These are phyloP conservation scores for Nicotiana obtusifolia DNA, from an alignment of 257 asterid species.

Conservation along the genomic window DNA sequence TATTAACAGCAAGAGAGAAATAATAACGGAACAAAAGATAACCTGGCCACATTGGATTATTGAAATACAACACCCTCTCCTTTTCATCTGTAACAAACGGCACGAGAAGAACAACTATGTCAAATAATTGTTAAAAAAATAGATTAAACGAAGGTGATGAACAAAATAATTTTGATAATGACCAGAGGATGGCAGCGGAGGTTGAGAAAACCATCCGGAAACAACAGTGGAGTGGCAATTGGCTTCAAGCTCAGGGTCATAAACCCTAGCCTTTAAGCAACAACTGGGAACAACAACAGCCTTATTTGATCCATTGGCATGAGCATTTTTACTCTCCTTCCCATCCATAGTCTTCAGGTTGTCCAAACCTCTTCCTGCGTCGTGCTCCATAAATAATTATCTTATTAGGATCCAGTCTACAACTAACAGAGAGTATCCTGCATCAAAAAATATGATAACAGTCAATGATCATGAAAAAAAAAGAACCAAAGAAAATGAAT, in stretches of 20 bases:
- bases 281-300: slow-evolving; percentile 60
- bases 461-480: background rate
- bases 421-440: slow-evolving; percentile 12
- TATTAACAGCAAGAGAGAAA: background rate
- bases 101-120: slow-evolving; percentile 6
- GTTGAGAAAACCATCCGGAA: slow-evolving; percentile 95
- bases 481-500: background rate
- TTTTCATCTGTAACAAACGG: slow-evolving; percentile 38
- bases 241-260: slow-evolving; percentile 62
- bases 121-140: background rate
- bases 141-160: background rate
- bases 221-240: slow-evolving; percentile 75
- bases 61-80: slow-evolving; percentile 46
- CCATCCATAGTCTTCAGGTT: slow-evolving; percentile 83
- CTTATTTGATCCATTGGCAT: slow-evolving; percentile 36
- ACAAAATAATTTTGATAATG: slow-evolving; percentile 1
- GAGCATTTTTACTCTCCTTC: slow-evolving; percentile 48
- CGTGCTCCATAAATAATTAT: slow-evolving; percentile 64
- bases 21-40: background rate
- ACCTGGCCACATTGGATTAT: slow-evolving; percentile 99
- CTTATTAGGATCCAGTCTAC: slow-evolving; percentile 94
- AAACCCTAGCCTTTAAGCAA: slow-evolving; percentile 77
- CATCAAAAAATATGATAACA: slow-evolving; percentile 7
- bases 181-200: slow-evolving; percentile 39
- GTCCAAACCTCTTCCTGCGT: slow-evolving; percentile 70